Evolutionary conservation across 1,284 basidiomycete genomes (phyloP).

Genomic region (Fomitopsis betulina): DNA sequence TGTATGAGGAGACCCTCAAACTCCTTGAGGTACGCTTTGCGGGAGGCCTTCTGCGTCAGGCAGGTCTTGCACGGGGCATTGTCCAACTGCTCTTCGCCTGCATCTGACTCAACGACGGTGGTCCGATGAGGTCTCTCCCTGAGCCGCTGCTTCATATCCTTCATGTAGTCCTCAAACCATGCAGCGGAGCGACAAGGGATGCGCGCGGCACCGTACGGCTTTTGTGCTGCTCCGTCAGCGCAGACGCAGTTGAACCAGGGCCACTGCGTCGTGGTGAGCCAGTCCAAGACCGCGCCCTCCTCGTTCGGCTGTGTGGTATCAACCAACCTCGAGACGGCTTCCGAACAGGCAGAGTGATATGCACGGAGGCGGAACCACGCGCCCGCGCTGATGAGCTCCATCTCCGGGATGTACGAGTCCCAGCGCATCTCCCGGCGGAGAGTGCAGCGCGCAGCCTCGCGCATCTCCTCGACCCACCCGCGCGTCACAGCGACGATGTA

Average conservation of each 20-base stretch:
- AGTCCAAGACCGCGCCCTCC: background rate
- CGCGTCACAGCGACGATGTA: background rate
- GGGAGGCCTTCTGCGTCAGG: background rate
- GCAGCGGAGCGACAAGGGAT: background rate
- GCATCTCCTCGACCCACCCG: background rate
- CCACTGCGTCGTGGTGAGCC: background rate
- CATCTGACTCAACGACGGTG: background rate
- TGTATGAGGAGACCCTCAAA: background rate
- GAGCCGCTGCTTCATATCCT: background rate
- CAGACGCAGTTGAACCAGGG: background rate
- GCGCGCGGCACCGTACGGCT: background rate
- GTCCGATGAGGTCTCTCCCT: background rate
- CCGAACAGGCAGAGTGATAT: background rate
- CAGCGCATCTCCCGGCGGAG: background rate
- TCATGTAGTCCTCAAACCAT: background rate
- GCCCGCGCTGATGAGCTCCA: background rate
- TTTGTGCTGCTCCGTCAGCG: background rate
- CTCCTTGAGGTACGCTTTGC: background rate
- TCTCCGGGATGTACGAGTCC: constrained; percentile 1
- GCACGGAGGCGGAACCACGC: background rate
- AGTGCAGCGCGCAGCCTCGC: background rate
- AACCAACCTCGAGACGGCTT: background rate
- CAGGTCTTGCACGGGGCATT: background rate
- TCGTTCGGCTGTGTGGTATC: background rate
- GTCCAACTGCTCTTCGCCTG: background rate